These are phyloP conservation scores for Ilyonectria destructans DNA, from an alignment of 2,329 filamentous ascomycete genomes.

Conservation along the genomic window DNA sequence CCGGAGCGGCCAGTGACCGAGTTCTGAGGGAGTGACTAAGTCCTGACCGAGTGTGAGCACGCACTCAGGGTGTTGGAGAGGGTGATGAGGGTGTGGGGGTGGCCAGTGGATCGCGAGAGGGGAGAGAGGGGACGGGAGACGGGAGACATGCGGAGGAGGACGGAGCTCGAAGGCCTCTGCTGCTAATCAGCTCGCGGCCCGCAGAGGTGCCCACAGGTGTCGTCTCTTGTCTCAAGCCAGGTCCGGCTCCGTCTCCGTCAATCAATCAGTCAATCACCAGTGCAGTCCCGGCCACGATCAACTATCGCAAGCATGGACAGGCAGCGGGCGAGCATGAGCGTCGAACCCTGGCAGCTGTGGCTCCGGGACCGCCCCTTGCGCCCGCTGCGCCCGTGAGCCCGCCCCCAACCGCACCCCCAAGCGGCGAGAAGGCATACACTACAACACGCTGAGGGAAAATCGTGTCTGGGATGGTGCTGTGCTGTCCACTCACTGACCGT, in stretches of 20 bases:
- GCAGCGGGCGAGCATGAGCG: slow-evolving; percentile 25
- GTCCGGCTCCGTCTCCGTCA: slow-evolving; percentile 1
- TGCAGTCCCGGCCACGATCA: slow-evolving; percentile 42
- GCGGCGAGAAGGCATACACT: not conserved
- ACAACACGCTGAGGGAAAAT: not conserved
- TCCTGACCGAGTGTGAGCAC: not conserved
- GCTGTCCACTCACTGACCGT: not conserved
- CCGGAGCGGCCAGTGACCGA: not conserved
- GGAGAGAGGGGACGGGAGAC: not conserved
- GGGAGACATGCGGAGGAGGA: slow-evolving; percentile 24
- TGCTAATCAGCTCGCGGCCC: slow-evolving; percentile 42
- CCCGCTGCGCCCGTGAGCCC: slow-evolving; percentile 43
- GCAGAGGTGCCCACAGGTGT: slow-evolving; percentile 34
- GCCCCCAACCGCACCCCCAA: slow-evolving; percentile 42
- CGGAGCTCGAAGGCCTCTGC: slow-evolving; percentile 3
- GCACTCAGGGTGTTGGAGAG: slow-evolving; percentile 7
- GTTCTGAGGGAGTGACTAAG: too few relatives aligned
- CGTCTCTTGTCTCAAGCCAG: slow-evolving; percentile 38
- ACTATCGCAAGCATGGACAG: slow-evolving; percentile 26
- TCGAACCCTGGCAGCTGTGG: slow-evolving; percentile 32
- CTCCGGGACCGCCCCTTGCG: slow-evolving; percentile 41
- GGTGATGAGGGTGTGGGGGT: slow-evolving; percentile 25
- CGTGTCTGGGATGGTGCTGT: not conserved
- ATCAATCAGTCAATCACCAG: slow-evolving; percentile 43
- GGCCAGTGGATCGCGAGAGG: slow-evolving; percentile 13